phyloP scores from a whole-genome alignment of 192 early-diverging fungal genomes.

The Chytriomyces confervae region DNA sequence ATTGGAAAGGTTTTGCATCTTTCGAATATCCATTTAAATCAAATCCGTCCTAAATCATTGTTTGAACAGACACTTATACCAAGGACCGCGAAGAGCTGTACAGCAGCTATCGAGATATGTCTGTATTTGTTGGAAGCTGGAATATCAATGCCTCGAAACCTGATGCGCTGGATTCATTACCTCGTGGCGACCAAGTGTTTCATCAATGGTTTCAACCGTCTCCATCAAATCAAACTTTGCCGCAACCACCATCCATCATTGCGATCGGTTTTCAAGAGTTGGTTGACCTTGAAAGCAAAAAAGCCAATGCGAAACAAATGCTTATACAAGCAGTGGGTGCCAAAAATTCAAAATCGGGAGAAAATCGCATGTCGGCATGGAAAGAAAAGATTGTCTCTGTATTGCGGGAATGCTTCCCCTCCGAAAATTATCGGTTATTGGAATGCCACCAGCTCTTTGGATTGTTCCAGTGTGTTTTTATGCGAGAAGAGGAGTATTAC shows the following conservation, averaged over 20 bases:
- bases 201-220: slow-evolving; percentile 35
- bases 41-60: neutral
- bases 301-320: slow-evolving; percentile 45
- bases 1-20: slow-evolving; percentile 65
- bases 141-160: slow-evolving; percentile 94
- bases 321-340: slow-evolving; percentile 2
- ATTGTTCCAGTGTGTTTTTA: slow-evolving; percentile 87
- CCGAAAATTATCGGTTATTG: slow-evolving; percentile 63
- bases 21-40: neutral
- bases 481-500: slow-evolving; percentile 62
- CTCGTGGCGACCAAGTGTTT: slow-evolving; percentile 2
- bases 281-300: slow-evolving; percentile 72
- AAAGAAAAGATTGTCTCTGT: slow-evolving; percentile 71
- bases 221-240: slow-evolving; percentile 41
- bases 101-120: slow-evolving; percentile 66
- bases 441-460: slow-evolving; percentile 87
- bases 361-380: slow-evolving; percentile 85
- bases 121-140: slow-evolving; percentile 86
- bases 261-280: slow-evolving; percentile 87
- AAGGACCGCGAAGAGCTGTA: slow-evolving; percentile 64
- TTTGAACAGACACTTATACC: slow-evolving; percentile 63
- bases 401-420: slow-evolving; percentile 59
- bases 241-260: slow-evolving; percentile 73
- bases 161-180: slow-evolving; percentile 66
- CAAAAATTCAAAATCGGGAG: neutral